Conservation (phyloP, 2,329 filamentous ascomycete species). For the Trematosphaeria pertusa region DNA sequence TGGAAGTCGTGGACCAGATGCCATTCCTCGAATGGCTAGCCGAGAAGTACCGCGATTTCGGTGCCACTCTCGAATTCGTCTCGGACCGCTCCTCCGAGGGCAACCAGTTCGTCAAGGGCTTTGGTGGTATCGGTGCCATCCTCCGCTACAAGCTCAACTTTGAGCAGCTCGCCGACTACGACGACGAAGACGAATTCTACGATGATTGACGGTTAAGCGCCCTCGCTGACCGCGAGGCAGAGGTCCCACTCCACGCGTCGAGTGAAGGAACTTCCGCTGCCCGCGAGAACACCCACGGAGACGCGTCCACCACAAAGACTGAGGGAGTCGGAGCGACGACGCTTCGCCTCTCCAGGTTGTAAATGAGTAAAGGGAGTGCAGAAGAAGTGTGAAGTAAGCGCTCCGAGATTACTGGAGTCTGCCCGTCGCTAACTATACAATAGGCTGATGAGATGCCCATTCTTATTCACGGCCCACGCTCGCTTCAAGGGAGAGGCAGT, state of each 20-base stretch:
- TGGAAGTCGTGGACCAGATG: constrained; percentile 87
- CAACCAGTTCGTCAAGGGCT: constrained; percentile 99
- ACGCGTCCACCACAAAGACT: constrained; percentile 39
- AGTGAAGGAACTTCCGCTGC: constrained; percentile 62
- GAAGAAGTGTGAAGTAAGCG: constrained; percentile 33
- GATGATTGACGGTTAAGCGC: constrained; percentile 89
- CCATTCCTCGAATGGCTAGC: constrained; percentile 99
- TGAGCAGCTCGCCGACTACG: constrained; percentile 93
- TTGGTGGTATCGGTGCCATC: constrained; percentile 96
- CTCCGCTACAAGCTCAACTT: constrained; percentile 99
- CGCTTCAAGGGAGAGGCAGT: constrained; percentile 44
- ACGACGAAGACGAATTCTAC: constrained; percentile 87
- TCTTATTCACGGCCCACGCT: constrained; percentile 46
- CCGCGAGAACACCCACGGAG: constrained; percentile 45
- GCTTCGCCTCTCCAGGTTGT: constrained; percentile 51
- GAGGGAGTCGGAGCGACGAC: constrained; percentile 40
- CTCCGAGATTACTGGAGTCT: neutral
- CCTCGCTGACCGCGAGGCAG: constrained; percentile 89
- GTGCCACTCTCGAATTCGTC: constrained; percentile 93
- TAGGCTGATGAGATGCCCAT: constrained; percentile 45
- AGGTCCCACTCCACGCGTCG: constrained; percentile 65
- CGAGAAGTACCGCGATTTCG: constrained; percentile 98
- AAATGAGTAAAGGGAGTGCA: constrained; percentile 41
- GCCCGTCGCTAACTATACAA: constrained; percentile 13
- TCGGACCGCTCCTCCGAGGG: constrained; percentile 97